A percentile compares a stretch with the other conserved stretches of the same genome.
Evolutionary conservation across 257 asterid genomes (phyloP).

Genomic region (Solanum piurae): DNA sequence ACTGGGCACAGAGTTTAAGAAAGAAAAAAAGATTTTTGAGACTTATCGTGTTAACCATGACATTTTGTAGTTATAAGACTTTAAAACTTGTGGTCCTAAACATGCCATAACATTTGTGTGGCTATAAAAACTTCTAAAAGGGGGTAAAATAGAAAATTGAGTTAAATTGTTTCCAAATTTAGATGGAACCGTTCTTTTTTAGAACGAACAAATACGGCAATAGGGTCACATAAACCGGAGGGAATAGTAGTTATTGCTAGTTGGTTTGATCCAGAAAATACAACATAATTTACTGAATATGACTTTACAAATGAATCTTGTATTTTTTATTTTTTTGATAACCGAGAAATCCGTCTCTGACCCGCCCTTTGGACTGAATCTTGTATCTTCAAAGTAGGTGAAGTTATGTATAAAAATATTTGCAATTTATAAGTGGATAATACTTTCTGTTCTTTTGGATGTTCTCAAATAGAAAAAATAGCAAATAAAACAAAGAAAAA

Average conservation of each 20-base stretch:
- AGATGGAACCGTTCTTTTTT: background rate
- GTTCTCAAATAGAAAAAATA: background rate
- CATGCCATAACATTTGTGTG: background rate
- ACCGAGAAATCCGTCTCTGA: too few relatives aligned
- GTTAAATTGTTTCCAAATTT: background rate
- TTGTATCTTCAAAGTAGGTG: background rate
- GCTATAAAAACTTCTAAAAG: background rate
- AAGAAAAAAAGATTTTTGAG: background rate
- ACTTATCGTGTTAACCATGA: background rate
- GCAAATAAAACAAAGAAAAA: background rate
- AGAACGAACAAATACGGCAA: background rate
- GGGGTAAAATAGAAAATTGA: background rate
- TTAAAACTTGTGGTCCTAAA: background rate
- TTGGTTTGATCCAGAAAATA: background rate
- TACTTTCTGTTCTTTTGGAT: background rate
- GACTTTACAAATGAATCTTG: background rate
- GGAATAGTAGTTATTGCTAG: background rate
- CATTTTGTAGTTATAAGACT: background rate
- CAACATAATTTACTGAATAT: background rate
- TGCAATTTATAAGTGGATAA: background rate
- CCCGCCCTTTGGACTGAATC: background rate
- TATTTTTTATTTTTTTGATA: background rate
- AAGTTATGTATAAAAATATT: background rate
- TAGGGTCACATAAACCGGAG: background rate
- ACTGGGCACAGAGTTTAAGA: background rate